Base-by-base conservation (phyloP, 495 filamentous ascomycete genomes). In the Penicillium dipodomyicola region DNA sequence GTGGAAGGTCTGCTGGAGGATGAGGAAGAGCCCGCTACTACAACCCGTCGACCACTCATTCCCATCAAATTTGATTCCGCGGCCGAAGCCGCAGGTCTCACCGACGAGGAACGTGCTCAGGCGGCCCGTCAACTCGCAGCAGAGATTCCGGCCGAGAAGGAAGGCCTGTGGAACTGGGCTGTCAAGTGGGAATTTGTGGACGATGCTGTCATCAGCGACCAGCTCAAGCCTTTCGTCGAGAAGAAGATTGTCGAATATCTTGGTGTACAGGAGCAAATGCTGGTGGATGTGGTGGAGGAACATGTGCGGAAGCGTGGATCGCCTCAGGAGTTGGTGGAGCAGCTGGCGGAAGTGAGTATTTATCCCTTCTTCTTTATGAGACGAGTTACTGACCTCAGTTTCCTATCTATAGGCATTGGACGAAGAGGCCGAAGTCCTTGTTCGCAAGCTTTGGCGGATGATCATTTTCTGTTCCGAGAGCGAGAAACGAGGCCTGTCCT, bases 371-470 rank as follows among this genome's bases (percentile, higher is more conserved):
- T 52, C 45, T 48, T 61, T 22, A 11, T 49, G 9, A 4, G 37
- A 37, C 14, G 7, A 25, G 17, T 50, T 70, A 62, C 75, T 81
- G 69, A 83, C 57, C 25, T 1, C 54, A 10, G 50, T 43, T 35
- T 15, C 29, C 29, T 48, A 29, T 27, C 30, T 57, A 25, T 65
- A 92, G 89, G 91, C 91, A 39, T 72, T 98, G 56, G 94, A 96
- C 68, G 94, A 98, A 67, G 95, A 97, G 63, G 92, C 92, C 4
- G 92, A 96, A 70, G 88, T 87, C 10, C 75, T 98, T 61, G 94
- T 97, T 19, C 93, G 89, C 82, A 97, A 97, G 74, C 80, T 98
- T 27, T 98, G 94, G 94, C 84, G 94, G 44, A 95, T 97, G 92
- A 83, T 96, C 48, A 96, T 97, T 69, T 97, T 97, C 86, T 97